Conservation (phyloP, 1,139 yeast species). For the Yamadazyma mexicana region DNA sequence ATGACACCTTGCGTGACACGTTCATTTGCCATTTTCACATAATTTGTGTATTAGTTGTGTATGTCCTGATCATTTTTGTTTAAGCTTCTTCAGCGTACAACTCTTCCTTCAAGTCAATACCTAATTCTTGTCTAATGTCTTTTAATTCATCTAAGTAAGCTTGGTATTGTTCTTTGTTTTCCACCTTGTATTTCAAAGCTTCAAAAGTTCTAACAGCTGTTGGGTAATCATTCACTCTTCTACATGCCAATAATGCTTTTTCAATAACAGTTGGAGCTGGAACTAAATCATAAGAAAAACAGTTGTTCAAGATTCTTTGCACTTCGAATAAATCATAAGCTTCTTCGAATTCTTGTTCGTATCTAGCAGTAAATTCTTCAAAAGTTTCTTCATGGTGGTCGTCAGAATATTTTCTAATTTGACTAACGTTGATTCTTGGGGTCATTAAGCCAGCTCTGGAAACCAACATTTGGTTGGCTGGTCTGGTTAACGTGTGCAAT, state of each 20-base stretch:
- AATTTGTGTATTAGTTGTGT: neutral
- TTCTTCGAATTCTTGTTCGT: constrained; percentile 95
- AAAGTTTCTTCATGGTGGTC: constrained; percentile 86
- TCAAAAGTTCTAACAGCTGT: constrained; percentile 98
- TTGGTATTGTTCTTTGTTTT: constrained; percentile 87
- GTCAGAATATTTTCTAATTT: constrained; percentile 58
- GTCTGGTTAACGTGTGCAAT: constrained; percentile 11
- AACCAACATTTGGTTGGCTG: constrained; percentile 2
- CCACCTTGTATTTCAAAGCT: constrained; percentile 92
- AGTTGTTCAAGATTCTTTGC: constrained; percentile 84
- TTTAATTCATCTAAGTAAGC: constrained; percentile 95
- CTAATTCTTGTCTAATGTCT: constrained; percentile 88
- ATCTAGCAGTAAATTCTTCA: constrained; percentile 91
- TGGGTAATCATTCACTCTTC: constrained; percentile 98
- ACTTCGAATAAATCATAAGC: constrained; percentile 98
- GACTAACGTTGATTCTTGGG: constrained; percentile 4
- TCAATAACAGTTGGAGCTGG: constrained; percentile 97
- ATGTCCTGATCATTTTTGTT: constrained; percentile 2
- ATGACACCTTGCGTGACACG: no score
- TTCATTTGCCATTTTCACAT: neutral
- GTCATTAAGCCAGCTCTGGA: constrained; percentile 10
- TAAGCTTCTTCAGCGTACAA: constrained; percentile 48
- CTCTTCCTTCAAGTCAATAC: constrained; percentile 92
- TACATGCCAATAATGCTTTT: constrained; percentile 95
- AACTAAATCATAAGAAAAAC: constrained; percentile 96